Base-by-base conservation (phyloP, 495 filamentous ascomycete genomes). In the Hypoxylon intermedium region DNA sequence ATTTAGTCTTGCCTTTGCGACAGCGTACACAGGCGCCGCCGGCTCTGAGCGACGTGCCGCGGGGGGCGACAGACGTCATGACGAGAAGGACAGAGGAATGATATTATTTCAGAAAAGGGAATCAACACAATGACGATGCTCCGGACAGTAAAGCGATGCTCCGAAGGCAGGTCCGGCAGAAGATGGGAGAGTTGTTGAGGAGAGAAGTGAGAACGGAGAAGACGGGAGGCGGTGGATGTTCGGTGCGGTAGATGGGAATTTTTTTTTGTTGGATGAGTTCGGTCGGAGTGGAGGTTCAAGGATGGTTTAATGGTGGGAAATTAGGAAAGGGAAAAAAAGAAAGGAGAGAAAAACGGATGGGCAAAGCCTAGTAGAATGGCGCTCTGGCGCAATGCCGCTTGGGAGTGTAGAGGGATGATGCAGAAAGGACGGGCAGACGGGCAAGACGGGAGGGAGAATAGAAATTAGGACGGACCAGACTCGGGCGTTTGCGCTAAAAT, bases 1-100 rank as follows among this genome's bases (percentile, higher is more conserved):
- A 82, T 36, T 80, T 80, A 13, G 79, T 82, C 63, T 82, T 82
- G 71, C 79, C 79, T 64, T 80, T 82, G 54, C 79, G 79, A 69
- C 79, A 82, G 66, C 79, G 77, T 53, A 80, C 78, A 54, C 79
- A 82, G 40, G 79, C 79, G 60, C 79, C 79, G 69, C 79, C 79
- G 64, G 79, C 79, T 41, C 79, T 71, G 53, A 80, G 77, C 67
- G 79, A 79, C 36, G 78, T 82, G 52, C 76, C 74, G 65, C 79
- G 73, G 46, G 77, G 73, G 46, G 77, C 77, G 43, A 78, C 67
- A 55, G 79, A 74, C 31, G 78, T 60, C 76, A 79, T 78, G 58
- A 38, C 40, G 52, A 63, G 13, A 44, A 38, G n/a, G 40, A 26
- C 31, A 37, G 20, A 24, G 13, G 43, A 40, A 50, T 30, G 16